Evolutionary conservation across 1,284 basidiomycete species (phyloP).

Genomic region (Schizophyllum commune): DNA sequence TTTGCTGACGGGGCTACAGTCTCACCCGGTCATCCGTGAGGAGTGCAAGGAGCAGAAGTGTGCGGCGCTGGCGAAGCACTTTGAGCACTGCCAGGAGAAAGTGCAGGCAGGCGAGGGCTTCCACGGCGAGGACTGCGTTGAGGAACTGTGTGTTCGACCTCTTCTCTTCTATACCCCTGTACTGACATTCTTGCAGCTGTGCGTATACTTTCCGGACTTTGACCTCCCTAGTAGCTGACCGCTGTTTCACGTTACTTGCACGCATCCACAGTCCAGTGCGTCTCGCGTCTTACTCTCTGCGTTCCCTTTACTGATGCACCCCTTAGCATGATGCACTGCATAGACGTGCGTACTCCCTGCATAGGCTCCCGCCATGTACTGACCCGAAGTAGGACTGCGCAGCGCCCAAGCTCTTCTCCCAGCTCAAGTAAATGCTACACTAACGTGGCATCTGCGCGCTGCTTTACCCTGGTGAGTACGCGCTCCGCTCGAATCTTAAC

Average conservation of each 20-base stretch:
- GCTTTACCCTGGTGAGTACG: too few species aligned
- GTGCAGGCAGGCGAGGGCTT: constrained; percentile 75
- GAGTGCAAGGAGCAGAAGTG: constrained; percentile 74
- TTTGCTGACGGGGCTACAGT: constrained; percentile 27
- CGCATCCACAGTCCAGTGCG: constrained; percentile 54
- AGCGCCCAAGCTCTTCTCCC: constrained; percentile 75
- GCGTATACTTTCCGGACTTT: constrained; percentile 22
- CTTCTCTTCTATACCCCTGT: constrained; percentile 3
- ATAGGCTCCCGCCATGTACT: background rate
- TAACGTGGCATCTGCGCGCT: too few species aligned
- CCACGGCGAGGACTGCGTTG: constrained; percentile 86
- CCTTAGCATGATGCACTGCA: constrained; percentile 91
- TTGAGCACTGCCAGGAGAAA: constrained; percentile 87
- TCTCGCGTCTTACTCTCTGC: constrained; percentile 11
- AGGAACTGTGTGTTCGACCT: constrained; percentile 60
- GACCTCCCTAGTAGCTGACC: constrained; percentile 4
- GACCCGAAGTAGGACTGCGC: constrained; percentile 50
- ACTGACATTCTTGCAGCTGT: constrained; percentile 33
- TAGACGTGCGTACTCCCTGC: constrained; percentile 52
- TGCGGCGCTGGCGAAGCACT: constrained; percentile 70
- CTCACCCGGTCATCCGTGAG: constrained; percentile 61
- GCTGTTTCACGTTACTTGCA: constrained; percentile 12
- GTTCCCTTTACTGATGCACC: constrained; percentile 11
- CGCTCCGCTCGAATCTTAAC: too few species aligned
- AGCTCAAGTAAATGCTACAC: constrained; percentile 37